Evolutionary conservation across 257 asterid species (phyloP), one percentile per base, ranked within the genome.

Genomic region (Handroanthus guayacan): DNA sequence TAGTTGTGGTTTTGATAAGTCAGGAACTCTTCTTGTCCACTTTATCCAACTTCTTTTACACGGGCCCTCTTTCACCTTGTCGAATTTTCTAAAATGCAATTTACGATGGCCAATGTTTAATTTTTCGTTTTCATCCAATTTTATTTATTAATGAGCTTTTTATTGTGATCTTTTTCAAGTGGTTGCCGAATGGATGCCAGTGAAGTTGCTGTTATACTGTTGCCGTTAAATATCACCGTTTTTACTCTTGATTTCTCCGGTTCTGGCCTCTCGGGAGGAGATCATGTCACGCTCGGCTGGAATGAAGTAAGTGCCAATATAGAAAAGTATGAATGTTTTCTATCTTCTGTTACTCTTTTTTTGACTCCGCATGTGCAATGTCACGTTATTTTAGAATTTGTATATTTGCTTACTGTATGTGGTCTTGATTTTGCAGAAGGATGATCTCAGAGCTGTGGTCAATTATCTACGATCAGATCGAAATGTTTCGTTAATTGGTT

Each of bases 171-270:
- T 66, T 69, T 60, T 80, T 76, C 55, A 89, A 94, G 98, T 81
- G 98, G 98, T 44, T 94, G 97, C 88, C 89, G 98, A 81, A 88
- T 97, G 47, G 98, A 94, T 82, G 98, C 97, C 58, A 92, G 97
- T 80, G 98, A 94, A 94, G 98, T 97, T 82, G 98, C 98, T 62
- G 88, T 94, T 65, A 89, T 94, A 85, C 84, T 94, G 78, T 84
- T 94, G 87, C 98, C 98, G 20, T 86, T 78, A 69, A 94, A 94
- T 80, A 87, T 94, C 71, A 87, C 97, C 5, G 97, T 94, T 70
- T 94, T 94, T 79, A 81, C 96, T 74, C 94, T 94, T 31, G 98
- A 94, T 82, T 94, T 94, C 80, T 94, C 98, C 75, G 97, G 98
- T 85, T 94, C 98, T 72, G 98, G 98, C 65, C 90, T 90, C 56